phyloP scores from a whole-genome alignment of 768 basidiomycete genomes.

The Suillus hirtellus region DNA sequence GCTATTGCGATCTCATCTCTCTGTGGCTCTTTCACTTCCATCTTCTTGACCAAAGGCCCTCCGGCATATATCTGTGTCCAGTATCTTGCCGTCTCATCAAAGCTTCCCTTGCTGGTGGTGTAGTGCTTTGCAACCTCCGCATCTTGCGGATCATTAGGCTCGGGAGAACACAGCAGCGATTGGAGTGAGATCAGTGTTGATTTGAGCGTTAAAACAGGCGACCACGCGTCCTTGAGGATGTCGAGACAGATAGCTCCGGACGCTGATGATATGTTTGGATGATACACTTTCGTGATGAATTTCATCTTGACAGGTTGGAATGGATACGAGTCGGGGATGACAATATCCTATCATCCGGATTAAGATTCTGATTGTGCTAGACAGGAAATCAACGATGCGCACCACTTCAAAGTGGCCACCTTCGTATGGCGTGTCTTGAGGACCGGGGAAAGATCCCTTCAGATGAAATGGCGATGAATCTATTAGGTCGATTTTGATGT shows the following conservation, averaged over 20 bases:
- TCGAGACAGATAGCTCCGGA: conserved; percentile 95
- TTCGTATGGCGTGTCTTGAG: conserved; percentile 90
- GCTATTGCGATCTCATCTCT: conserved; percentile 63
- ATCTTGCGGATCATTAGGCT: conserved; percentile 96
- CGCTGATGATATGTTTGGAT: conserved; percentile 93
- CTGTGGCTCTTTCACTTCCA: conserved; percentile 29
- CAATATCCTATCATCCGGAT: conserved; percentile 66
- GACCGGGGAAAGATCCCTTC: conserved; percentile 88
- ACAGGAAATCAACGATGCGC: conserved; percentile 35
- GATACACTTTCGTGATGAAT: conserved; percentile 95
- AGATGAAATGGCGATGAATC: conserved; percentile 92
- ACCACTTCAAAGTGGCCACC: conserved; percentile 93
- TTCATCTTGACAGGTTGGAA: conserved; percentile 98
- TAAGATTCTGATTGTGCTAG: conserved; percentile 10
- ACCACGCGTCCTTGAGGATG: conserved; percentile 88
- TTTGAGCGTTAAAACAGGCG: conserved; percentile 92
- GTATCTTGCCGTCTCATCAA: conserved; percentile 90
- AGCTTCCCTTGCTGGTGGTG: conserved; percentile 81
- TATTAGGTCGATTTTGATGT: conserved; percentile 82
- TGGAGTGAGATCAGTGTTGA: conserved; percentile 95
- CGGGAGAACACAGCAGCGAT: conserved; percentile 88
- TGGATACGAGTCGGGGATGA: conserved; percentile 88
- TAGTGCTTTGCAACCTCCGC: conserved; percentile 98
- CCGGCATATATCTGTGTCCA: conserved; percentile 95
- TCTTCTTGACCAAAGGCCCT: conserved; percentile 53